Base-by-base conservation (phyloP, 441 rosid species). In the Jatropha multifida region DNA sequence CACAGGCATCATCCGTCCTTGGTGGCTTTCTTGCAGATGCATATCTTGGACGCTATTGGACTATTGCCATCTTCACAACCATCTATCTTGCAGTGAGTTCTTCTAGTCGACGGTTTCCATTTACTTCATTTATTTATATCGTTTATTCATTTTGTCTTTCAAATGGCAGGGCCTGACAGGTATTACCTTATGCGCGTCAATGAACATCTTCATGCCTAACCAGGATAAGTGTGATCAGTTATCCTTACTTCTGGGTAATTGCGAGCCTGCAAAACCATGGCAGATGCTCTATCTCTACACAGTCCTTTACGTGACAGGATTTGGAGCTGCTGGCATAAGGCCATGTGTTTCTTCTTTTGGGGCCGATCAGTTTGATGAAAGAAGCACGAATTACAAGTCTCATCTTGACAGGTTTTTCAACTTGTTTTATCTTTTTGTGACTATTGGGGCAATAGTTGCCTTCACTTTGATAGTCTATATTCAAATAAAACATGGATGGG, bases 1-100 rank as follows among this genome's bases (percentile, higher is more conserved):
- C 99, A 65, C 98, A 94, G 79, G 96, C 85, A 67, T 94, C 99
- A 58, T 94, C 98, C 72, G 92, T 94, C 71, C 74, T 94, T 2
- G 99, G 99, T 32, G 99, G 99, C 49, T 94, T 94, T 81, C 84
- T 94, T 42, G 99, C 99, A 4, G 98, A 93, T 63, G 99, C 99
- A 8, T 94, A 93, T 86, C 94, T 90, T 42, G 97, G 99, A 63
- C 89, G 99, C 54, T 94, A 93, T 70, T 88, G 97, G 97, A 94
- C 97, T 0, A 94, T 94, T 64, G 96, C 98, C 55, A 90, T 93
- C 72, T 94, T 93, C 93, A 87, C 96, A 14, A 91, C 92, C 8
- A 84, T 93, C 79, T 94, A 94, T 88, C 97, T 93, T 79, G 78
- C 78, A 73, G 99, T 94, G 76, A 85, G 93, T 69, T 65, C 26